Conservation (phyloP, 768 basidiomycete genomes). For the Hypholoma sublateritium region DNA sequence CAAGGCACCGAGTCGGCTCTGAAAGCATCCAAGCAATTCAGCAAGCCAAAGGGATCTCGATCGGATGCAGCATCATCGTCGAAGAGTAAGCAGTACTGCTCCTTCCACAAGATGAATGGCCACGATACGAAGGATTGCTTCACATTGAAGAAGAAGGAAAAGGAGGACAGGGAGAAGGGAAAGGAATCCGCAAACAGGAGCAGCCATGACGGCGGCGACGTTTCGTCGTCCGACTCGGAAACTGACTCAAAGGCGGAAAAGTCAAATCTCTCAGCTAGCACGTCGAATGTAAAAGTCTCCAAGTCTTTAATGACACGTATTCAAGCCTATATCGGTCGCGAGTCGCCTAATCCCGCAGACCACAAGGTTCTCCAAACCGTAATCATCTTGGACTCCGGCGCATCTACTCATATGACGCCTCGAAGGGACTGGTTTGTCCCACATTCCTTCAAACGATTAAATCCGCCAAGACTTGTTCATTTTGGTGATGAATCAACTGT, state of each 20-base stretch:
- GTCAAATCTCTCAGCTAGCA: neutral
- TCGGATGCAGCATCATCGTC: neutral
- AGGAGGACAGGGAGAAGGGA: neutral
- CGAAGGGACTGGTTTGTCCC: conserved; percentile 7
- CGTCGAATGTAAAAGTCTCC: neutral
- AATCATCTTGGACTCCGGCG: conserved; percentile 11
- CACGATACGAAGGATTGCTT: neutral
- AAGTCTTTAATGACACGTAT: neutral
- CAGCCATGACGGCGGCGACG: neutral
- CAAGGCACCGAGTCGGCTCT: neutral
- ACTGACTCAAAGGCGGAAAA: neutral
- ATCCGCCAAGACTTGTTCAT: conserved; percentile 1
- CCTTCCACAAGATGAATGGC: neutral
- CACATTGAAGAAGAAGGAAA: neutral
- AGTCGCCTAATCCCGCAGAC: neutral
- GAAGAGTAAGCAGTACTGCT: neutral
- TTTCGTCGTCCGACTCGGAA: neutral
- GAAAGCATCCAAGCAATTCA: neutral
- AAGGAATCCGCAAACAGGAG: neutral
- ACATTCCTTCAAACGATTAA: conserved; percentile 1
- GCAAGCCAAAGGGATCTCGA: neutral
- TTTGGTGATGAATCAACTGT: conserved; percentile 11
- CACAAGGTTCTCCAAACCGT: neutral
- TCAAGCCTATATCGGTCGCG: neutral
- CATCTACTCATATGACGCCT: conserved; percentile 10